phyloP scores from a whole-genome alignment of 176 grass and related monocot genomes.

The Raddia guianensis region DNA sequence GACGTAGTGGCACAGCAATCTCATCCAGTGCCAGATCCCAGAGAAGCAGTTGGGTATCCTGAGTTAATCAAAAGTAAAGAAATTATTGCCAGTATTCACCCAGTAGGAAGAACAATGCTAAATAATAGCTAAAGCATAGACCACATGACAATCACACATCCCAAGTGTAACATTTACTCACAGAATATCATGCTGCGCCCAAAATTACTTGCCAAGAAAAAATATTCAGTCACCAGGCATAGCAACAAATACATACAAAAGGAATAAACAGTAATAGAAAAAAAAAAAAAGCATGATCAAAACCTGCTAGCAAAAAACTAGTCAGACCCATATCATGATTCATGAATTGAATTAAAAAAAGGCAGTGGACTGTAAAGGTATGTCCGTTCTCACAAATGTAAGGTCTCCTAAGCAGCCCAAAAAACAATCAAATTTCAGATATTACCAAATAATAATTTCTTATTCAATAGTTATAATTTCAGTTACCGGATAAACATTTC shows the following conservation, averaged over 20 bases:
- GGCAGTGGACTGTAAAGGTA: not conserved
- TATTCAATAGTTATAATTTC: slow-evolving; percentile 25
- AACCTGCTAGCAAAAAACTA: slow-evolving; percentile 7
- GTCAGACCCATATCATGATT: not conserved
- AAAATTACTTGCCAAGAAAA: slow-evolving; percentile 29
- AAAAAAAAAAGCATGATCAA: slow-evolving; percentile 3
- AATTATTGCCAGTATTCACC: slow-evolving; percentile 20
- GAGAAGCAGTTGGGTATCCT: slow-evolving; percentile 89
- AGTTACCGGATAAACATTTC: not conserved
- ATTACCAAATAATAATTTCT: not conserved
- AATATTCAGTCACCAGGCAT: not conserved
- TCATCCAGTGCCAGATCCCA: slow-evolving; percentile 91
- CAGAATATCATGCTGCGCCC: slow-evolving; percentile 16
- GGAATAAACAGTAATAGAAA: not conserved
- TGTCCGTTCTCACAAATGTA: slow-evolving; percentile 4
- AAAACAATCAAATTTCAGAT: slow-evolving; percentile 12
- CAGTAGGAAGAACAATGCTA: not conserved
- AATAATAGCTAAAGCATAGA: slow-evolving; percentile 22
- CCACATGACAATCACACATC: not conserved
- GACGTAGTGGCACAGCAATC: slow-evolving; percentile 71
- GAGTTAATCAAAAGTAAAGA: slow-evolving; percentile 26
- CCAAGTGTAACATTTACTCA: slow-evolving; percentile 20
- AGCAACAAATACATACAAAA: slow-evolving; percentile 20
- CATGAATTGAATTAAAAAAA: not conserved
- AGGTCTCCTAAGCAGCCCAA: not conserved